Base-by-base conservation (phyloP, 2,329 filamentous ascomycete genomes). In the Penicillium italicum region DNA sequence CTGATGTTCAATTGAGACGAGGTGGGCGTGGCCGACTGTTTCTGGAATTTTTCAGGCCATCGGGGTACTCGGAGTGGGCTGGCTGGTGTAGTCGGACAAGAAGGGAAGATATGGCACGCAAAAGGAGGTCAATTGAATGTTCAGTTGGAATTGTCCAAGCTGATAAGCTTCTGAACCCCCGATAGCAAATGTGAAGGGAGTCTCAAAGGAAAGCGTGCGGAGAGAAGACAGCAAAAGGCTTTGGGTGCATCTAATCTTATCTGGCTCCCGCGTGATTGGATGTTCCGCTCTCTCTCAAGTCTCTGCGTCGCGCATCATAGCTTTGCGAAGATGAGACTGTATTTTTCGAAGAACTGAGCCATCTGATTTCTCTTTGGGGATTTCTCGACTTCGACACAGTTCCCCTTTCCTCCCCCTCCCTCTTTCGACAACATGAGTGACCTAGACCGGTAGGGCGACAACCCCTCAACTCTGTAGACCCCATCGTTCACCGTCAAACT, bases 361-460 rank as follows among this genome's bases (percentile, higher is more conserved):
- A 58, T 59, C 34, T 56, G 51, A 50, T 38, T 44, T 58, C 31
- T 51, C 20, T 50, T 38, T 54, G 49, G 56, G 52, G 45, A 26
- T 38, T 53, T 57, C 53, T 51, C 47, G 38, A 43, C 45, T 41
- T 50, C 40, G n/a, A 56, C 54, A 47, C 47, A 57, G 54, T 28
- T 12, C 53, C 37, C 55, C 44, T 56, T 51, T 47, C 43, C 28
- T 44, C 50, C 43, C 53, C 50, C 47, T 53, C 44, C 46, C 55
- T 52, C 53, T 41, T 22, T 26, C 43, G 6, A 53, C 71, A 77
- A 67, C 53, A 97, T 96, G 89, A 96, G 92, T 77, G 91, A 97
- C 75, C 84, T 97, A 69, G 94, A 97, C 79, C 89, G 85, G 92
- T 96, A 81, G 65, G 79, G 68, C 55, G 14, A 5, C 5, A 42